Base-by-base conservation (phyloP, 1,139 yeast species). In the Magnusiomyces ingens region DNA sequence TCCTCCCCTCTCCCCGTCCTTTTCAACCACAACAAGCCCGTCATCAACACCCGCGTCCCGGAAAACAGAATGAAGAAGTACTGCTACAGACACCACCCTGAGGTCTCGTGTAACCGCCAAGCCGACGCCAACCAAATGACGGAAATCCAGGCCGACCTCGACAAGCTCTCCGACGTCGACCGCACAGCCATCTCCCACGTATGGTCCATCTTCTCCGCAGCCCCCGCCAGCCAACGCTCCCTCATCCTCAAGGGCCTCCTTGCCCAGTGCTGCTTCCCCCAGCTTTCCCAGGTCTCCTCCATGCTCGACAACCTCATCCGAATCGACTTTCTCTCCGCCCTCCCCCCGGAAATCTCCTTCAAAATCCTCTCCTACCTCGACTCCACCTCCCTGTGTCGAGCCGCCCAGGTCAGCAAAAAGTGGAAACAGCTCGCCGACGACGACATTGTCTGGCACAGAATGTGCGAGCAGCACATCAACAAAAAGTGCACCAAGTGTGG, bases 381-480 rank as follows among this genome's bases (percentile, higher is more conserved):
- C 68, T 91, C 98, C 67, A 85, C 83, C 50, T 87, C 96, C 21
- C 76, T 93, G 51, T 91, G 98, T 70, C 83, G 81, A 61, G 97
- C 98, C 0, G 95, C 98, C 0, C 95, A 85, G 69, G 99, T 93
- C 2, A 85, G 91, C 45, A 78, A 81, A 52, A 80, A 79, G 55
- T 93, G 99, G 99, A 83, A 87, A 64, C 74, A 75, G 52, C 73
- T 93, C 54, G 98, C 99, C 1, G 97, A 93, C 69, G 97, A 91
- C 67, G 98, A 93, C 65, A 73, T 95, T 52, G 98, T 93, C 5
- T 93, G 99, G 99, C 95, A 93, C 67, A 90, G 93, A 62, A 85
- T 93, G 93, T 93, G 99, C 68, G 96, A 90, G 68, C 99, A 93
- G 69, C 99, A 93, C 67, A 93, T 93, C 55, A 99, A 93, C 70